A percentile compares a stretch with the other conserved stretches of the same genome.
These are phyloP conservation scores for Botrytis cinerea DNA, from an alignment of 2,329 filamentous ascomycete genomes.

Conservation along the genomic window DNA sequence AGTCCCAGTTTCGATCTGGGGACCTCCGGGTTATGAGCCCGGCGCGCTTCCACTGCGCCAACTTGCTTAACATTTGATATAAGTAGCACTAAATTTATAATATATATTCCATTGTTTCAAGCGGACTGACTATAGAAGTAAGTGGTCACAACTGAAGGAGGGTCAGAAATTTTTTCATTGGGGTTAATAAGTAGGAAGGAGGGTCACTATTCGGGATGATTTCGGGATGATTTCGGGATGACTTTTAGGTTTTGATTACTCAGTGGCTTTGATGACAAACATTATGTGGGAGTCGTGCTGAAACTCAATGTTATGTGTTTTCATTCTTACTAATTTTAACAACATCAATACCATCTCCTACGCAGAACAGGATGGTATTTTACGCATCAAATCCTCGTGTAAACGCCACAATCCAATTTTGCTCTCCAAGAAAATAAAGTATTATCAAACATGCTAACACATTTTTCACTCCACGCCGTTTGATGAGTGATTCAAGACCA, in stretches of 20 bases:
- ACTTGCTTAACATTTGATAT: not conserved
- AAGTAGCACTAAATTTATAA: rapidly evolving
- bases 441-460: not conserved
- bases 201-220: not conserved
- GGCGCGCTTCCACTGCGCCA: slow-evolving; percentile 42
- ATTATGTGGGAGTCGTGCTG: not conserved
- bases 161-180: not conserved
- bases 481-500: too few relatives aligned
- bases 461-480: not conserved
- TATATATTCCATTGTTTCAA: rapidly evolving
- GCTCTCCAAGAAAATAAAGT: not conserved
- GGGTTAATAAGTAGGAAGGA: not conserved
- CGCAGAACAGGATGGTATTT: not conserved
- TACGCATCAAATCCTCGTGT: too few relatives aligned
- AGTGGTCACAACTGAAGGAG: not conserved
- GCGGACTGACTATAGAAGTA: not conserved
- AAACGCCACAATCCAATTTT: not conserved
- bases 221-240: not conserved
- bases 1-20: slow-evolving; percentile 37
- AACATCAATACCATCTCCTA: not conserved
- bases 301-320: not conserved
- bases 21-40: slow-evolving; percentile 45
- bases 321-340: not conserved
- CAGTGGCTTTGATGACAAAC: not conserved
- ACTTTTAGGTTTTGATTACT: not conserved